These are phyloP conservation scores for Phyllostachys edulis DNA, from an alignment of 176 grass and related monocot genomes.

Conservation along the genomic window DNA sequence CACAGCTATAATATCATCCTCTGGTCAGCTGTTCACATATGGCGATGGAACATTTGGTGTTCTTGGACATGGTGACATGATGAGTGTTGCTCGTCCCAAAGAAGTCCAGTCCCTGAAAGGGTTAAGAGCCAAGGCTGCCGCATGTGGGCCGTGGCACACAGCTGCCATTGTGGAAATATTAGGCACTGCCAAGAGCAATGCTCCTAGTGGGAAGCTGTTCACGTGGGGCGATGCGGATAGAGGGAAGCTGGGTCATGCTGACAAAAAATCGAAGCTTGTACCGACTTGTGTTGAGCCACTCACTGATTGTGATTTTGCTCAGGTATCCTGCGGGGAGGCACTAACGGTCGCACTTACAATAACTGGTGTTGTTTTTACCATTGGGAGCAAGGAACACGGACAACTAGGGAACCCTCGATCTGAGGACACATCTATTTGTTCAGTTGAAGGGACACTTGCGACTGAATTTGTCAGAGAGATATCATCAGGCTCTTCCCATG, in stretches of 20 bases:
- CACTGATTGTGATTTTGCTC: slow-evolving; percentile 77
- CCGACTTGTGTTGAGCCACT: slow-evolving; percentile 74
- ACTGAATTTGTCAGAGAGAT: slow-evolving; percentile 92
- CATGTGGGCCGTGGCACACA: slow-evolving; percentile 96
- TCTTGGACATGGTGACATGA: slow-evolving; percentile 83
- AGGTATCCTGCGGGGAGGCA: slow-evolving; percentile 68
- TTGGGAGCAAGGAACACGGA: slow-evolving; percentile 64
- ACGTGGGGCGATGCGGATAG: slow-evolving; percentile 86
- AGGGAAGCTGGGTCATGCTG: slow-evolving; percentile 77
- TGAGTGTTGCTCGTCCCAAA: slow-evolving; percentile 61
- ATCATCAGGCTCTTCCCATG: slow-evolving; percentile 69
- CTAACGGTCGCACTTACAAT: slow-evolving; percentile 72
- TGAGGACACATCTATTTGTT: slow-evolving; percentile 54
- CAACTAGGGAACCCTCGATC: slow-evolving; percentile 58
- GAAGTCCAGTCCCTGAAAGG: slow-evolving; percentile 86
- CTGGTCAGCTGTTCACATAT: slow-evolving; percentile 78
- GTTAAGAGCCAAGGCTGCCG: slow-evolving; percentile 63
- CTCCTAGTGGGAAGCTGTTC: slow-evolving; percentile 83
- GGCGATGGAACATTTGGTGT: slow-evolving; percentile 92
- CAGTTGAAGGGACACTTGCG: slow-evolving; percentile 80
- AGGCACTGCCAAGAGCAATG: slow-evolving; percentile 62
- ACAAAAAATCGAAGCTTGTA: slow-evolving; percentile 60
- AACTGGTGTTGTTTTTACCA: slow-evolving; percentile 80
- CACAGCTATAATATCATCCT: slow-evolving; percentile 74
- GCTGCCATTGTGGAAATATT: slow-evolving; percentile 83